Percentiles rank a stretch among this genome's conserved stretches.
phyloP scores from a whole-genome alignment of 495 filamentous ascomycete genomes.

The Aspergillus incahuasiensis region DNA sequence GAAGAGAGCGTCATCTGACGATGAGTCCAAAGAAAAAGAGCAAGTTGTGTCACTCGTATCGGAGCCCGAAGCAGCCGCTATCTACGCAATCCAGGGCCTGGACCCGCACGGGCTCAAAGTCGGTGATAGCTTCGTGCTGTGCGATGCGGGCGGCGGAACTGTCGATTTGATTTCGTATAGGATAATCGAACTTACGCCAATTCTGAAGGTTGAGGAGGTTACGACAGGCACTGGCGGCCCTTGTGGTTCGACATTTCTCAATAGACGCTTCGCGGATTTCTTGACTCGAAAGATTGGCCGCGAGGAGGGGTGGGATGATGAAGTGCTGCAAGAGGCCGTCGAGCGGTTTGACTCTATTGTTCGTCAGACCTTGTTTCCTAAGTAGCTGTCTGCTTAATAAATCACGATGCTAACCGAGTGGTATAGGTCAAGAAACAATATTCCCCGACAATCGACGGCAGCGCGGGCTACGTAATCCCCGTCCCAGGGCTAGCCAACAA shows the following conservation, averaged over 20 bases:
- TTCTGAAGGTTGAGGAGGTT: conserved; percentile 56
- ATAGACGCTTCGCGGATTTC: conserved; percentile 64
- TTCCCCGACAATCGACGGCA: conserved; percentile 12
- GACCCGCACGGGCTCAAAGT: conserved; percentile 56
- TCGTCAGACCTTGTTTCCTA: not conserved
- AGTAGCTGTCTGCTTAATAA: not conserved
- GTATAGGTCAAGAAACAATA: conserved; percentile 15
- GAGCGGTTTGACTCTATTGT: conserved; percentile 19
- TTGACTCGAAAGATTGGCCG: conserved; percentile 49
- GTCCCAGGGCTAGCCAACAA: conserved; percentile 23
- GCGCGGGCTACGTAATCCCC: conserved; percentile 16
- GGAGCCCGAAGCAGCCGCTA: conserved; percentile 60
- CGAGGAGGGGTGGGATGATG: conserved; percentile 16
- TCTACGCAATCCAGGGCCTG: conserved; percentile 64
- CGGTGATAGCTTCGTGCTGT: conserved; percentile 69
- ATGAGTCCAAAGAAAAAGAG: not conserved
- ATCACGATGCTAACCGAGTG: not conserved
- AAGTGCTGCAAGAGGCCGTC: conserved; percentile 21
- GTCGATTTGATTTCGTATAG: conserved; percentile 60
- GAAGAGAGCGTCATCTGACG: not conserved
- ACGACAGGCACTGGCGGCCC: conserved; percentile 58
- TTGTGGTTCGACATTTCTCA: conserved; percentile 67
- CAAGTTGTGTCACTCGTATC: not conserved
- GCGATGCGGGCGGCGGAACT: conserved; percentile 75
- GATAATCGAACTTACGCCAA: conserved; percentile 26